Evolutionary conservation across 1,284 basidiomycete genomes (phyloP).

Genomic region (Rhodotorula sp.): DNA sequence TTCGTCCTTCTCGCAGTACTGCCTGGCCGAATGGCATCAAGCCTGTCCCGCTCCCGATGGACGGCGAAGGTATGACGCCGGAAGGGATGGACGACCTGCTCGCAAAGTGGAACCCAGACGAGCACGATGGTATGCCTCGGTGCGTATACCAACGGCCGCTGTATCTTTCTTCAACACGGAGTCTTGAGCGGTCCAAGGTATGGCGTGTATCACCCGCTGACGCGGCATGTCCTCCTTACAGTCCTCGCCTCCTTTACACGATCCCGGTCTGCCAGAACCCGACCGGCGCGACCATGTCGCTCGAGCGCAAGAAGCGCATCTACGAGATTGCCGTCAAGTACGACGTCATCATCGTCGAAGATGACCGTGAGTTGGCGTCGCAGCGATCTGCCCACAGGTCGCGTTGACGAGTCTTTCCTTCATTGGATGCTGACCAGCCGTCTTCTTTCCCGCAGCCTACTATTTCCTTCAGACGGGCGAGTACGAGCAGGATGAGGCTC

Average conservation of each 20-base stretch:
- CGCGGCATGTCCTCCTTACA: slow-evolving; percentile 41
- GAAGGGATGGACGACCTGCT: slow-evolving; percentile 62
- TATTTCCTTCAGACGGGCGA: slow-evolving; percentile 66
- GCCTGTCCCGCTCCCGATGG: slow-evolving; percentile 65
- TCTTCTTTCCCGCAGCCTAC: slow-evolving; percentile 69
- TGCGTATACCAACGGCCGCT: slow-evolving; percentile 38
- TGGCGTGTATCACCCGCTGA: not conserved
- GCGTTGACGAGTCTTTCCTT: too few species aligned
- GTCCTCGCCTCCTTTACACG: slow-evolving; percentile 72
- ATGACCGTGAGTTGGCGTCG: slow-evolving; percentile 42
- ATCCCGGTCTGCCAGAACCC: slow-evolving; percentile 69
- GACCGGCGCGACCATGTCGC: slow-evolving; percentile 62
- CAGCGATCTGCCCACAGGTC: not conserved
- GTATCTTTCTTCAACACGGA: not conserved
- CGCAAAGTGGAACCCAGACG: slow-evolving; percentile 63
- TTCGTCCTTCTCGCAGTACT: not conserved
- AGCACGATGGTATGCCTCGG: slow-evolving; percentile 57
- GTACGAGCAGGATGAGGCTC: slow-evolving; percentile 52
- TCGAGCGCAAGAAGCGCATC: slow-evolving; percentile 67
- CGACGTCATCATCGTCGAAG: slow-evolving; percentile 52
- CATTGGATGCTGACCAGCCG: slow-evolving; percentile 1
- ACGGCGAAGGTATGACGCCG: slow-evolving; percentile 67
- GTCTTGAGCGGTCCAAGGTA: not conserved
- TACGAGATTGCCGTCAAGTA: slow-evolving; percentile 76
- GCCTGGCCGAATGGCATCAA: slow-evolving; percentile 39